Evolutionary conservation across 345 rosid genomes (phyloP).

Genomic region (Corchorus capsularis): DNA sequence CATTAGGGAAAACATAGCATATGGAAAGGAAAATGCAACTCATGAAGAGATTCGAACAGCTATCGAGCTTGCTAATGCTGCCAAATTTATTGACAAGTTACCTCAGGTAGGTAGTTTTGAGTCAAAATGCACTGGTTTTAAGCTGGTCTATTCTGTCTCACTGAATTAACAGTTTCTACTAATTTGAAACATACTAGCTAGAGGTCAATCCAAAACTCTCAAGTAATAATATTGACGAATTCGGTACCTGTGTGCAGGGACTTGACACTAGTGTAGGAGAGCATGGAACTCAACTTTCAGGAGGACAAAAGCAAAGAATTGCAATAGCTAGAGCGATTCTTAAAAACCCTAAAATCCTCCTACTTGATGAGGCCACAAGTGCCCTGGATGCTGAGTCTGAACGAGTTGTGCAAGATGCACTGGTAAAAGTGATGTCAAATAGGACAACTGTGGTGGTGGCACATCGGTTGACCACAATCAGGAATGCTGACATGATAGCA

Average conservation of each 20-base stretch:
- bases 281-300: slow-evolving; percentile 80
- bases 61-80: slow-evolving; percentile 62
- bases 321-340: slow-evolving; percentile 83
- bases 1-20: slow-evolving; percentile 63
- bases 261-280: slow-evolving; percentile 89
- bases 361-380: slow-evolving; percentile 90
- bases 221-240: not conserved
- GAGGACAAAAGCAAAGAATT: slow-evolving; percentile 70
- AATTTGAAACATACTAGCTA: not conserved
- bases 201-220: not conserved
- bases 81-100: slow-evolving; percentile 60
- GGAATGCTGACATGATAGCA: slow-evolving; percentile 71
- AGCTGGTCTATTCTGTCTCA: not conserved
- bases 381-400: slow-evolving; percentile 88
- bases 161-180: not conserved
- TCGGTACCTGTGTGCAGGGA: slow-evolving; percentile 43
- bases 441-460: slow-evolving; percentile 88
- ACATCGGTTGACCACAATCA: slow-evolving; percentile 79
- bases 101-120: slow-evolving; percentile 42
- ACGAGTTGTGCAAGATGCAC: slow-evolving; percentile 75
- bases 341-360: slow-evolving; percentile 83
- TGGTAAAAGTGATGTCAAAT: slow-evolving; percentile 60
- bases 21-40: slow-evolving; percentile 64
- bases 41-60: slow-evolving; percentile 56
- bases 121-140: not conserved